A percentile compares a stretch with the other conserved stretches of the same genome.
phyloP scores from a whole-genome alignment of 169 alveolate genomes.

The Plasmodium cynomolgi region DNA sequence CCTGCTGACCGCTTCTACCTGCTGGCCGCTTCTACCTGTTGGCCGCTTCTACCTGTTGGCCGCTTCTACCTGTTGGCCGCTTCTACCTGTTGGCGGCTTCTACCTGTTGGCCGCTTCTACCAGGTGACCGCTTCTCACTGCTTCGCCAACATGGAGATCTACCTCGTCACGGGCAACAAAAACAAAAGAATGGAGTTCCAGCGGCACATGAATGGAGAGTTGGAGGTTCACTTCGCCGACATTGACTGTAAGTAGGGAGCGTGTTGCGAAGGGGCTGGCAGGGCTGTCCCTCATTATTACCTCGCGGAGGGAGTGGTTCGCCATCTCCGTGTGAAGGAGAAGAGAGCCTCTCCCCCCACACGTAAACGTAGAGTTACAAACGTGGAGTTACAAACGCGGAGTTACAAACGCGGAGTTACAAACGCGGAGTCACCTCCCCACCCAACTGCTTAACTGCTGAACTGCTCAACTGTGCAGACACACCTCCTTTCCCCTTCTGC shows the following conservation, averaged over 20 bases:
- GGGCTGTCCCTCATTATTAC: not conserved
- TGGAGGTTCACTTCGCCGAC: constrained; percentile 16
- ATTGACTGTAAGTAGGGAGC: constrained; percentile 31
- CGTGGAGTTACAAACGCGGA: not conserved
- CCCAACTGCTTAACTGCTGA: not conserved
- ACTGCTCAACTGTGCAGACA: not conserved
- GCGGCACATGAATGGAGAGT: constrained; percentile 9
- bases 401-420: not conserved
- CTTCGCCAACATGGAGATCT: constrained; percentile 14
- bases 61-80: no score
- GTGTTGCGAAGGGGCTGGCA: not conserved
- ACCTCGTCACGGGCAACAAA: constrained; percentile 34
- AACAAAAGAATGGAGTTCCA: constrained; percentile 26
- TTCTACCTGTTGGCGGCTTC: not conserved
- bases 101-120: not conserved
- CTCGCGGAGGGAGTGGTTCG: no score
- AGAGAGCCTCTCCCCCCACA: no score
- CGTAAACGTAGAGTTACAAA: not conserved
- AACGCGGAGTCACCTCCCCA: not conserved
- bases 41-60: no score
- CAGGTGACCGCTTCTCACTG: not conserved
- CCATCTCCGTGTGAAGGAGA: no score
- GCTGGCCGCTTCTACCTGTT: no score
- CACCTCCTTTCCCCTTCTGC: not conserved
- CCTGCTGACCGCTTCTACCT: no score